Percentiles rank a stretch among this genome's conserved stretches.
Evolutionary conservation across 1,284 basidiomycete species (phyloP).

Genomic region (Heimioporus retisporus): DNA sequence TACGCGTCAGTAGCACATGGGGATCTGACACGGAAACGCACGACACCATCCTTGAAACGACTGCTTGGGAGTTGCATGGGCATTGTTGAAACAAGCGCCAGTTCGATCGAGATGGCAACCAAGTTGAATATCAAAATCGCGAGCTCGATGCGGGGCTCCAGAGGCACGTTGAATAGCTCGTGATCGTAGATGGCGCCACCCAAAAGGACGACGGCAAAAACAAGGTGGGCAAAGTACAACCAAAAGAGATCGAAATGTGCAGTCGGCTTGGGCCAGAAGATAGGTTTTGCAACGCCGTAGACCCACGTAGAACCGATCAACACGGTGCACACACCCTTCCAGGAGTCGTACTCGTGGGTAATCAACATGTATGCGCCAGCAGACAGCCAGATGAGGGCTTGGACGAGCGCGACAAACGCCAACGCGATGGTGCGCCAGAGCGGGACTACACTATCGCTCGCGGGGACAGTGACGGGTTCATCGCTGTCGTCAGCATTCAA

Average conservation of each 20-base stretch:
- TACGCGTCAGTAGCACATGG: neutral
- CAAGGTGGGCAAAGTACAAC: conserved; percentile 51
- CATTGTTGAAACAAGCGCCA: conserved; percentile 50
- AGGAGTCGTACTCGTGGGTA: conserved; percentile 32
- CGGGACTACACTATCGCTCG: conserved; percentile 40
- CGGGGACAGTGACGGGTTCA: conserved; percentile 7
- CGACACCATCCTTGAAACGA: conserved; percentile 50
- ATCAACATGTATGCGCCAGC: conserved; percentile 50
- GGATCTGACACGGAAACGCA: conserved; percentile 32
- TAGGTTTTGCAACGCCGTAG: conserved; percentile 55
- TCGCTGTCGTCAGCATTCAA: conserved; percentile 30
- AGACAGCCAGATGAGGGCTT: conserved; percentile 56
- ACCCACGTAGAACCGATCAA: conserved; percentile 57
- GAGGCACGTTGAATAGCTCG: conserved; percentile 40
- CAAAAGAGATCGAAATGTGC: conserved; percentile 58
- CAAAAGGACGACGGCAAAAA: conserved; percentile 46
- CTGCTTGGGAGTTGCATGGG: conserved; percentile 57
- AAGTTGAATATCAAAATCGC: conserved; percentile 48
- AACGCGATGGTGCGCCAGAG: conserved; percentile 69
- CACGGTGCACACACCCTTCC: conserved; percentile 41
- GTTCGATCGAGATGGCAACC: conserved; percentile 44
- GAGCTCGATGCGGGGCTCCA: conserved; percentile 41
- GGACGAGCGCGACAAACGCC: conserved; percentile 54
- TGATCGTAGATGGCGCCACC: conserved; percentile 52
- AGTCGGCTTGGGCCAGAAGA: conserved; percentile 51